Evolutionary conservation across 2,329 filamentous ascomycete species (phyloP).

Genomic region (Apiospora arundinis): DNA sequence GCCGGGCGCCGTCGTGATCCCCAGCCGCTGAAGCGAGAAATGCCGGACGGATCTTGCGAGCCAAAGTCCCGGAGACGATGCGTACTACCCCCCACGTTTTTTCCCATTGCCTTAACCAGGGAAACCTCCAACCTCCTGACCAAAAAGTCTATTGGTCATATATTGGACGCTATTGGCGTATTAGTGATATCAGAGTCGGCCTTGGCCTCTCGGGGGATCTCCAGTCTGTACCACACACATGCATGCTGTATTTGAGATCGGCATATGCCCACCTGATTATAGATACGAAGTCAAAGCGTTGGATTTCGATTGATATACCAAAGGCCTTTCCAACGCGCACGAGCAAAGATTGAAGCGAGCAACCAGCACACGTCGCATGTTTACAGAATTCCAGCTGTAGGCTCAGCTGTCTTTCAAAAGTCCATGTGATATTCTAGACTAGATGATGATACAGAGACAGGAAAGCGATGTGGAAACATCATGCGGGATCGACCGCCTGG

Average conservation of each 20-base stretch:
- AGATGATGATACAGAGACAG: background rate
- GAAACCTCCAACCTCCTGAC: background rate
- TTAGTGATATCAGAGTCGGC: background rate
- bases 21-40: slow-evolving; percentile 4
- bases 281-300: background rate
- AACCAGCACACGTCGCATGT: background rate
- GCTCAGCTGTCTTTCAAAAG: background rate
- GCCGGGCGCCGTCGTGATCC: slow-evolving; percentile 17
- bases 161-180: background rate
- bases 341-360: background rate
- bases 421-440: background rate
- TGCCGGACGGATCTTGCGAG: background rate
- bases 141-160: background rate
- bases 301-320: background rate
- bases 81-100: background rate
- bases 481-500: background rate
- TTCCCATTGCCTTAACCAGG: background rate
- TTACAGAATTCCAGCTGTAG: background rate
- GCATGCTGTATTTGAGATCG: background rate
- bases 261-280: background rate
- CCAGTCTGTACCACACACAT: background rate
- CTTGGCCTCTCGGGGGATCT: background rate
- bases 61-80: background rate
- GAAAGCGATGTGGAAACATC: background rate
- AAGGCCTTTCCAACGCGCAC: background rate